Conservation (phyloP, 108 stramenopile species). For the Cyclostephanos invisitatus region DNA sequence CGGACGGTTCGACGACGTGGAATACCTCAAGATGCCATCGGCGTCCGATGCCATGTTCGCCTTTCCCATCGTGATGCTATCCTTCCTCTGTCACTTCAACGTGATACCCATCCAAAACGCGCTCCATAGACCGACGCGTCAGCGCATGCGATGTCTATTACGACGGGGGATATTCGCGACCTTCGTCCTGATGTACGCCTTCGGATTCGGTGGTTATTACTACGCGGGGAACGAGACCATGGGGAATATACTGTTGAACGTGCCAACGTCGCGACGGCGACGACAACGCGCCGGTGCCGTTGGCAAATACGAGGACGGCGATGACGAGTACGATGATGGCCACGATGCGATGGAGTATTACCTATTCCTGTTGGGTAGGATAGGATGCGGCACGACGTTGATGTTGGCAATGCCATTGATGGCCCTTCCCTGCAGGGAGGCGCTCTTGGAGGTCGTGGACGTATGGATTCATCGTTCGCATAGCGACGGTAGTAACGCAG, state of each 20-base stretch:
- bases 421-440: conserved; percentile 75
- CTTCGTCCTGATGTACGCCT: conserved; percentile 52
- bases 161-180: conserved; percentile 45
- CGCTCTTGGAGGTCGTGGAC: conserved; percentile 52
- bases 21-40: conserved; percentile 41
- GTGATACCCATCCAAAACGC: conserved; percentile 66
- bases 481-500: conserved; percentile 2
- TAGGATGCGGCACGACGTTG: conserved; percentile 72
- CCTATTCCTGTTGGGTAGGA: conserved; percentile 60
- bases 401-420: conserved; percentile 70
- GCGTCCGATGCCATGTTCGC: conserved; percentile 54
- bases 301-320: no score
- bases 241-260: conserved; percentile 74
- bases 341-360: conserved; percentile 33
- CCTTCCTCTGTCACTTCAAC: conserved; percentile 78
- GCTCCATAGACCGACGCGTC: conserved; percentile 57
- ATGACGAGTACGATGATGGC: not conserved
- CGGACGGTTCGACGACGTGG: conserved; percentile 17
- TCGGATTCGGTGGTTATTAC: conserved; percentile 70
- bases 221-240: conserved; percentile 49
- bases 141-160: conserved; percentile 50
- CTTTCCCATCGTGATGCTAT: conserved; percentile 77
- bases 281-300: not conserved
- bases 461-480: conserved; percentile 41
- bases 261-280: no score